A percentile compares a stretch with the other conserved stretches of the same genome.
Conservation (phyloP, 768 basidiomycete species). For the Kwoniella sp. region DNA sequence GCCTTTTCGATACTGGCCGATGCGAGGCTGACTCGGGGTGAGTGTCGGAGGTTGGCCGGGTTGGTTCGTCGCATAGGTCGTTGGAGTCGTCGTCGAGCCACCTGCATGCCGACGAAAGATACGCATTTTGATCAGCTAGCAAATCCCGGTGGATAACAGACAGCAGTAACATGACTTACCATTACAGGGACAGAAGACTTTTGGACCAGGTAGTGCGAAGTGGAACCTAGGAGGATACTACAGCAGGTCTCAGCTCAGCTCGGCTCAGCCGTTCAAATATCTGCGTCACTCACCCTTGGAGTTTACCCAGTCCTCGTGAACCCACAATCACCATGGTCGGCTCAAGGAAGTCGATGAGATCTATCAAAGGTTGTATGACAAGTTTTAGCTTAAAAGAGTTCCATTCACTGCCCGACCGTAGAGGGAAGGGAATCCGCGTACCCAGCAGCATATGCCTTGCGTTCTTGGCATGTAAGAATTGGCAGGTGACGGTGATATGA, state of each 20-base stretch:
- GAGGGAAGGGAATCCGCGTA: constrained; percentile 46
- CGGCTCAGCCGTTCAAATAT: no score
- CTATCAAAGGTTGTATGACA: constrained; percentile 27
- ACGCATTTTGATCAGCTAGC: not conserved
- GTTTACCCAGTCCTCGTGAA: constrained; percentile 81
- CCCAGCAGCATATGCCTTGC: constrained; percentile 83
- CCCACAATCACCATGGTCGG: constrained; percentile 94
- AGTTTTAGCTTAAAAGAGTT: no score
- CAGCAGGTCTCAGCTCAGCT: not conserved
- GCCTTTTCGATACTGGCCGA: constrained; percentile 83
- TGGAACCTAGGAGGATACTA: constrained; percentile 90
- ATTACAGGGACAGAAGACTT: constrained; percentile 95
- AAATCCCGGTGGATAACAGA: no score
- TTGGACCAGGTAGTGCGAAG: constrained; percentile 77
- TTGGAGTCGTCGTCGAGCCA: constrained; percentile 86
- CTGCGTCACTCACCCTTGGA: constrained; percentile 77
- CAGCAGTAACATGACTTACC: constrained; percentile 57
- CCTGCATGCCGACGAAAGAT: constrained; percentile 31
- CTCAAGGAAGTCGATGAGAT: constrained; percentile 82
- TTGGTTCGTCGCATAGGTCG: constrained; percentile 71
- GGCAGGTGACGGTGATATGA: constrained; percentile 83
- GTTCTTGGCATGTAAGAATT: constrained; percentile 98
- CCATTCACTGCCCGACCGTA: no score
- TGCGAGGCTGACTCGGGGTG: constrained; percentile 79
- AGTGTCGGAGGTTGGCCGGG: constrained; percentile 65